Evolutionary conservation across 2,329 filamentous ascomycete species (phyloP).

Genomic region (Cercospora sp.): DNA sequence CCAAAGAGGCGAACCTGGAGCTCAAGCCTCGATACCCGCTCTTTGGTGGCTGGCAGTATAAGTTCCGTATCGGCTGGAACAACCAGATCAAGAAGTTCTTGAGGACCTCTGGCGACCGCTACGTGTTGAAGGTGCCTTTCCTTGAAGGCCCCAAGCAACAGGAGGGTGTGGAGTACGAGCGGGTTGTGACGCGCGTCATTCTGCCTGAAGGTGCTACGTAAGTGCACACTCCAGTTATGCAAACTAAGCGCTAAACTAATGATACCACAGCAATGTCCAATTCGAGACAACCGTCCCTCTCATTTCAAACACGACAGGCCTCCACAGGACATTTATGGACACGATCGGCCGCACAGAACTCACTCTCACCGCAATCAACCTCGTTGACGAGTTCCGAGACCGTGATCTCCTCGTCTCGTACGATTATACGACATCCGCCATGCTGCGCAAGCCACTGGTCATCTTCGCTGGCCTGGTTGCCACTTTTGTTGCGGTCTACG

Average conservation of each 20-base stretch:
- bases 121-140: constrained; percentile 86
- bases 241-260: too few relatives aligned
- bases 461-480: constrained; percentile 71
- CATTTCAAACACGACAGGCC: constrained; percentile 58
- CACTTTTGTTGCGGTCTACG: constrained; percentile 75
- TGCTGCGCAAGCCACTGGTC: constrained; percentile 81
- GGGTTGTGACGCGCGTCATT: constrained; percentile 76
- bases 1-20: constrained; percentile 69
- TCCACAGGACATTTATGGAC: constrained; percentile 91
- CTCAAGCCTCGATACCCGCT: constrained; percentile 93
- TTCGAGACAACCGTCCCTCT: constrained; percentile 75
- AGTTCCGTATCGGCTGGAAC: constrained; percentile 96
- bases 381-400: constrained; percentile 87
- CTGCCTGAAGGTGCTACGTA: constrained; percentile 88
- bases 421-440: constrained; percentile 73
- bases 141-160: constrained; percentile 84
- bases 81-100: constrained; percentile 76
- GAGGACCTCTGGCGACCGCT: constrained; percentile 67
- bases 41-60: constrained; percentile 98
- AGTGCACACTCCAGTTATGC: constrained; percentile 41
- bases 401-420: constrained; percentile 84
- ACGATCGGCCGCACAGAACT: constrained; percentile 84
- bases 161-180: constrained; percentile 84
- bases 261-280: constrained; percentile 67
- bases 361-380: constrained; percentile 76